Conservation (phyloP, 148 eudicot species). For the Suaeda aralocaspica region DNA sequence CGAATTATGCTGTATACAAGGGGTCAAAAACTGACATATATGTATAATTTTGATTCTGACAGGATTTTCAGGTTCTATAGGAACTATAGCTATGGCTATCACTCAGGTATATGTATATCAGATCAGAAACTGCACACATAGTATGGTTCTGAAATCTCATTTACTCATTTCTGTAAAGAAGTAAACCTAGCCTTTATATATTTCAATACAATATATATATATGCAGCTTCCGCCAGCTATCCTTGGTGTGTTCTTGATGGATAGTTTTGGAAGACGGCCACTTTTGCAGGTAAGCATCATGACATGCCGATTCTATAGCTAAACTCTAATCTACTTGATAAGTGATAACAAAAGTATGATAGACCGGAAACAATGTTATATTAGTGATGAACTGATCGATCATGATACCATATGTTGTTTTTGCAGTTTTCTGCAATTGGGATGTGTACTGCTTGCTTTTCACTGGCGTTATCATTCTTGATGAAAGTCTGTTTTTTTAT, state of each 20-base stretch:
- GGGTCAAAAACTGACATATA: background rate
- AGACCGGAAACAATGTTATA: too few species aligned
- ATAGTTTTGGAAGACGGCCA: slow-evolving; percentile 47
- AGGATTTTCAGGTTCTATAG: slow-evolving; percentile 52
- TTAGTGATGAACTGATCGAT: background rate
- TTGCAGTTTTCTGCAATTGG: slow-evolving; percentile 29
- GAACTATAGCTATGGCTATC: slow-evolving; percentile 49
- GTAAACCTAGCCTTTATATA: too few species aligned
- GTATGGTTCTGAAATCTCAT: too few species aligned
- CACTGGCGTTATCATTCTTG: slow-evolving; percentile 26
- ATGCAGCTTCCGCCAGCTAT: slow-evolving; percentile 43
- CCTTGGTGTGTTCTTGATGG: slow-evolving; percentile 44
- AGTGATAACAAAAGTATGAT: too few species aligned
- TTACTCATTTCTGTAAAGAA: too few species aligned
- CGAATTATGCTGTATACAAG: background rate
- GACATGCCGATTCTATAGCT: background rate
- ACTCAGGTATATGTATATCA: slow-evolving; percentile 66
- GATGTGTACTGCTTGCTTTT: slow-evolving; percentile 23
- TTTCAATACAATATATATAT: slow-evolving; percentile 5
- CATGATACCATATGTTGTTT: background rate
- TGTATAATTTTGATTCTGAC: slow-evolving; percentile 1
- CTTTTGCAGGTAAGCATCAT: slow-evolving; percentile 43
- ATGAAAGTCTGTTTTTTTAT: slow-evolving; percentile 20
- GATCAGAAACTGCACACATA: too few species aligned
- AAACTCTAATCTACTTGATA: too few species aligned